These are phyloP conservation scores for Fusarium hainanense DNA, from an alignment of 2,329 filamentous ascomycete species.

Conservation along the genomic window DNA sequence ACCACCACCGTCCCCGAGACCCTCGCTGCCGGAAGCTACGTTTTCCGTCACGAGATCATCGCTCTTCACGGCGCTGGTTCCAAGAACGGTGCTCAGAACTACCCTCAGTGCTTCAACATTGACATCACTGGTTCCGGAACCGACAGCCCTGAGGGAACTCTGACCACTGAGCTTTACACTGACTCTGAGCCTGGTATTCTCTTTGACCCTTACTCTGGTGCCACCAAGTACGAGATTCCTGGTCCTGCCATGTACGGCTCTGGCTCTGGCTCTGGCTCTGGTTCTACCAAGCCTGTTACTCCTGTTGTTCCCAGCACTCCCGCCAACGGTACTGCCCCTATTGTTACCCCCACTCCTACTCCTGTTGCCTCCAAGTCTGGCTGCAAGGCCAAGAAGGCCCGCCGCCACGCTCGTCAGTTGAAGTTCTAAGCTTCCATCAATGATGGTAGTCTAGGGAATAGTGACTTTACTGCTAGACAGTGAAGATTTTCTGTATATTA, in stretches of 20 bases:
- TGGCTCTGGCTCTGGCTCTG: neutral
- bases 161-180: slow-evolving; percentile 49
- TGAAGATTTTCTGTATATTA: neutral
- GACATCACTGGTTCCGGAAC: slow-evolving; percentile 56
- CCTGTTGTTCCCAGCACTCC: slow-evolving; percentile 23
- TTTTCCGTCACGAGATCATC: slow-evolving; percentile 65
- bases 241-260: slow-evolving; percentile 46
- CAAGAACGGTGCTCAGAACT: slow-evolving; percentile 36
- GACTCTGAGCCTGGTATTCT: slow-evolving; percentile 48
- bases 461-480: neutral
- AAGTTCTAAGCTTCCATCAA: slow-evolving; percentile 20
- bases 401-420: slow-evolving; percentile 37
- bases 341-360: slow-evolving; percentile 19
- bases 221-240: slow-evolving; percentile 45
- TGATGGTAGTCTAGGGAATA: accelerated
- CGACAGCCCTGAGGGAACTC: slow-evolving; percentile 49
- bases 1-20: slow-evolving; percentile 51
- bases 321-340: slow-evolving; percentile 6
- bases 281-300: slow-evolving; percentile 9
- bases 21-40: slow-evolving; percentile 56
- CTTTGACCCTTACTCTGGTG: slow-evolving; percentile 48
- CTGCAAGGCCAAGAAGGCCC: slow-evolving; percentile 22
- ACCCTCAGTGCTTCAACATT: slow-evolving; percentile 40
- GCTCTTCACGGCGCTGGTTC: slow-evolving; percentile 57
- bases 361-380: slow-evolving; percentile 20